Evolutionary conservation across 1,284 basidiomycete species (phyloP).

Genomic region (Ceratobasidium sp.): DNA sequence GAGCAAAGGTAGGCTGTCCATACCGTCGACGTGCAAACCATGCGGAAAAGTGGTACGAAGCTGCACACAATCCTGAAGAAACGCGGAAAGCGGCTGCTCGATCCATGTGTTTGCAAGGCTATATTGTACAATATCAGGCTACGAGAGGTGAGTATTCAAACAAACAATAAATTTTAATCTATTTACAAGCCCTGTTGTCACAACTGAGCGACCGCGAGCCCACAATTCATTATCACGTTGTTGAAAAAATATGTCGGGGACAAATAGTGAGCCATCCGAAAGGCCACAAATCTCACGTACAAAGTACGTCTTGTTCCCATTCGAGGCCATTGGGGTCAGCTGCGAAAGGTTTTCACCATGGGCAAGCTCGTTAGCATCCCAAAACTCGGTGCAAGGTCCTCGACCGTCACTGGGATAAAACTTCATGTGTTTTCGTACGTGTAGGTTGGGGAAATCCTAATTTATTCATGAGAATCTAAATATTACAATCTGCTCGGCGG

Average conservation of each 20-base stretch:
- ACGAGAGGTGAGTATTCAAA: background rate
- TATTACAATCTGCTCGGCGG: background rate
- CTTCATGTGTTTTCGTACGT: background rate
- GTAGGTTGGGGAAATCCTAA: slow-evolving; percentile 20
- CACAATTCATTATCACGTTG: background rate
- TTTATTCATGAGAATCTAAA: background rate
- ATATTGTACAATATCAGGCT: background rate
- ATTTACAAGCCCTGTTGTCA: background rate
- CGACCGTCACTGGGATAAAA: slow-evolving; percentile 10
- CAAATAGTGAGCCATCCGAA: background rate
- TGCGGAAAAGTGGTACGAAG: background rate
- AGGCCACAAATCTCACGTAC: slow-evolving; percentile 11
- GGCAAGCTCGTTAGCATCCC: slow-evolving; percentile 13
- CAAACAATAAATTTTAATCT: background rate
- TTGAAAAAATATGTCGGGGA: slow-evolving; percentile 22
- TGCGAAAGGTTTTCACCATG: slow-evolving; percentile 14
- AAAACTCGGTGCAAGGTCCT: background rate
- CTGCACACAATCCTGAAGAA: background rate
- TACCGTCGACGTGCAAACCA: background rate
- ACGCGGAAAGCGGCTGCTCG: background rate
- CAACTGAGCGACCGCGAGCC: slow-evolving; percentile 14
- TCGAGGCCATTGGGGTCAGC: slow-evolving; percentile 20
- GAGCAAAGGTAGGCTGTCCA: background rate
- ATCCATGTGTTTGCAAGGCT: background rate
- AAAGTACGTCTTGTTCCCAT: background rate